Conservation (phyloP, 139 green algal species). For the Tetratostichococcus sp. region DNA sequence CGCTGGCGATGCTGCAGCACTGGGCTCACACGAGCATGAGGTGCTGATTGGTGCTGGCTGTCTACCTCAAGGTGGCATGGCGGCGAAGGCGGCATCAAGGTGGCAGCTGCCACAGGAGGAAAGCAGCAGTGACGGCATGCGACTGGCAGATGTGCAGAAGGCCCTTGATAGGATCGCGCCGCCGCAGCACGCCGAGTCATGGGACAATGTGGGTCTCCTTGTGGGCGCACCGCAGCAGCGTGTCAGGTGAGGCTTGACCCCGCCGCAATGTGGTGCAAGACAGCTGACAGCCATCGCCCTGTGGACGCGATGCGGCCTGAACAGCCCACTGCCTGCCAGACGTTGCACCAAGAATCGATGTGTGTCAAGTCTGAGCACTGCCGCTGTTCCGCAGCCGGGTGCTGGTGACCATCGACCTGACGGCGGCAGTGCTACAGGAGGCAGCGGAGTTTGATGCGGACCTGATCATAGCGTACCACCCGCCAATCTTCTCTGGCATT, state of each 20-base stretch:
- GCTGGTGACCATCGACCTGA: constrained; percentile 1
- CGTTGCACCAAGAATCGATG: no score
- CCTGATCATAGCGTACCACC: neutral
- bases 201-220: neutral
- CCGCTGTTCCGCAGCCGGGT: neutral
- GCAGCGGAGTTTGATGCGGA: neutral
- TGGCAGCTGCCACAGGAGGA: neutral
- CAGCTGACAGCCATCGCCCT: no score
- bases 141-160: neutral
- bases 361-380: no score
- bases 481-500: neutral
- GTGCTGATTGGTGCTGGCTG: no score
- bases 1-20: no score
- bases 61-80: neutral
- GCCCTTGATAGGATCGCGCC: neutral
- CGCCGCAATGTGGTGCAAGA: no score
- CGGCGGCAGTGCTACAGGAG: neutral
- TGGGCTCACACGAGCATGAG: no score
- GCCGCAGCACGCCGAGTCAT: neutral
- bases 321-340: no score
- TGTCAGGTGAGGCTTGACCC: neutral
- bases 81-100: neutral
- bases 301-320: no score
- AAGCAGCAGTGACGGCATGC: neutral
- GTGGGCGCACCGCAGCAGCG: neutral